Conservation (phyloP, 257 asterid genomes). For the Anisodus tanguticus region DNA sequence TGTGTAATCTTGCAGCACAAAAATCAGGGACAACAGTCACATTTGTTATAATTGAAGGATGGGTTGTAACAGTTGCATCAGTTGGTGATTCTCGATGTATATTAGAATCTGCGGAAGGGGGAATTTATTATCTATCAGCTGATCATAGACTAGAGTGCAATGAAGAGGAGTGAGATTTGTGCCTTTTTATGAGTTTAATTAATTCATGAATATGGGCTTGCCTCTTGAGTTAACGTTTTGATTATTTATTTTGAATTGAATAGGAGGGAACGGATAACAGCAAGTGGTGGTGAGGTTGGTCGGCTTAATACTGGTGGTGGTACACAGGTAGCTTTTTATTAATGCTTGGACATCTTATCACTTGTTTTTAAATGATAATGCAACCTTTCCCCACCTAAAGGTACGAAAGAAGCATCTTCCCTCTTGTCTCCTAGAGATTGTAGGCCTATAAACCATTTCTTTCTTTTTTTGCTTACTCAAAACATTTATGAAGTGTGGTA, state of each 20-base stretch:
- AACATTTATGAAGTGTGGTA: not conserved
- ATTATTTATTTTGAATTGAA: constrained; percentile 37
- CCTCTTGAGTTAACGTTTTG: constrained; percentile 27
- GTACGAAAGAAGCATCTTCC: not conserved
- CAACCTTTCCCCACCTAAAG: not conserved
- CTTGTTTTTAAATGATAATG: not conserved
- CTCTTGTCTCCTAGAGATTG: not conserved
- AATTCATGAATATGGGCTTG: not conserved
- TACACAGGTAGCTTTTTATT: constrained; percentile 60
- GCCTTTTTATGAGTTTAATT: not conserved
- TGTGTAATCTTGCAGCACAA: constrained; percentile 50
- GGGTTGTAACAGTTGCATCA: constrained; percentile 78
- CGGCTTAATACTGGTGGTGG: constrained; percentile 86
- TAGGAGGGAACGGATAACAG: constrained; percentile 76
- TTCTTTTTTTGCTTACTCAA: not conserved
- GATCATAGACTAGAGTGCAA: constrained; percentile 82
- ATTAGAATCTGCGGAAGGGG: constrained; percentile 75
- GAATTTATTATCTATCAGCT: constrained; percentile 70
- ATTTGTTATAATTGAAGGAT: constrained; percentile 77
- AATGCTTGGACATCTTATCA: not conserved
- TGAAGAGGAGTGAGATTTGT: constrained; percentile 71
- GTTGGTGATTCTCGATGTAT: constrained; percentile 86
- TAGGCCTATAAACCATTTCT: not conserved
- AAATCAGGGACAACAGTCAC: constrained; percentile 83
- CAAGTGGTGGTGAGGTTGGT: constrained; percentile 86